Conservation (phyloP, 257 asterid species). For the Verbena officinalis region DNA sequence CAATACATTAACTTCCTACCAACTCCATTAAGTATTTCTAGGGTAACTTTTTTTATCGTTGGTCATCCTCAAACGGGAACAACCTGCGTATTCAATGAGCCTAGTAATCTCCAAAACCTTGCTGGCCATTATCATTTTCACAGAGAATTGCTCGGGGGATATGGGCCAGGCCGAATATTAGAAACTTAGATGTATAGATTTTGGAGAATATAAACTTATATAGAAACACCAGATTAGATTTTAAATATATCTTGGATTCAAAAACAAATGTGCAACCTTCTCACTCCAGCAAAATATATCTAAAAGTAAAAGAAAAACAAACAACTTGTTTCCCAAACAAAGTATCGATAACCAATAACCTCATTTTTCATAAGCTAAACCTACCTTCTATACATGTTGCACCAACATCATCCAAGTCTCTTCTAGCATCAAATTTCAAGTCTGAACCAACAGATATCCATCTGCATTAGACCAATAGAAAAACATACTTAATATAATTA, state of each 20-base stretch:
- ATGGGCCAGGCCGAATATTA: neutral
- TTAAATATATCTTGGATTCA: conserved; percentile 14
- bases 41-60: too few species aligned
- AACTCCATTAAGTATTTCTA: too few species aligned
- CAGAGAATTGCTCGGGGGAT: conserved; percentile 4
- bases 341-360: conserved; percentile 20
- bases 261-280: conserved; percentile 23
- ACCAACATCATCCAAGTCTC: conserved; percentile 97
- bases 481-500: conserved; percentile 22
- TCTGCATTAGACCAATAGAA: conserved; percentile 51
- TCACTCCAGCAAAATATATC: conserved; percentile 23
- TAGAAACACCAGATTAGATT: conserved; percentile 18
- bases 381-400: conserved; percentile 81
- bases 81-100: neutral
- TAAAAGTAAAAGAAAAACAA: conserved; percentile 3
- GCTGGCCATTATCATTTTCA: conserved; percentile 19
- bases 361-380: conserved; percentile 20
- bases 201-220: neutral
- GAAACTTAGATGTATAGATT: neutral
- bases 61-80: conserved; percentile 23
- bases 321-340: neutral
- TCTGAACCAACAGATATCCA: conserved; percentile 99
- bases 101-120: conserved; percentile 16
- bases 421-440: conserved; percentile 89
- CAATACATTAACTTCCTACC: conserved; percentile 2